Evolutionary conservation across 192 early-diverging fungal species (phyloP), one percentile per base, ranked within the genome.

Genomic region (Coemansia sp.): DNA sequence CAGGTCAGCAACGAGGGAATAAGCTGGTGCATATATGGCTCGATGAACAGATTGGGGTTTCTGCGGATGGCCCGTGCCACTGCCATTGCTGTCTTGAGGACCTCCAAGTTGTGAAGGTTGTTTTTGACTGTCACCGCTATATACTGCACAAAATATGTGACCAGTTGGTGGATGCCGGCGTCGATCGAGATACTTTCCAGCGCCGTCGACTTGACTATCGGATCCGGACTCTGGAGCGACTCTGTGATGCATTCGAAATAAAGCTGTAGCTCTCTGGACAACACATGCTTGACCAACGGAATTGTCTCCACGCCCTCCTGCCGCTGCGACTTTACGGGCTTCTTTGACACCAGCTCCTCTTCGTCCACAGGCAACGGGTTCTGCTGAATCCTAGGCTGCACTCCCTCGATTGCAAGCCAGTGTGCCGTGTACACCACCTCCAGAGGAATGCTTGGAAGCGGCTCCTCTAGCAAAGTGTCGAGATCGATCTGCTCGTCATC

Each of bases 381-480:
- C 73, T 99, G 96, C 17, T 93, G 90, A 67, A 96, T 97, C 11
- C 89, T 85, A 14, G 97, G 97, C 75, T 99, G 97, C 14, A 98
- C 95, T n/a, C 97, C 97, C 64, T 98, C 97, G 63, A 99, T 92
- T 2, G 97, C 96, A n/a, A 99, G 84, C 95, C 95, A 98, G 68
- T 98, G 96, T 10, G 91, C 94, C 0, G 95, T 96, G 66, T 90
- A 93, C 3, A 90, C 88, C 0, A 93, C 85, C 33, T 97, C 94
- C 3, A 94, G 83, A 2, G 97, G 97, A 1, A 96, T 92, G 58
- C 89, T 89, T 0, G 97, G 97, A 16, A 99, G 73, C 1, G 94
- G 92, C 14, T 86, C 86, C 48, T 90, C 89, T 0, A 99, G 82
- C 16, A 97, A 73, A 12, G 89, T 88, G 57, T 98, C 96, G 48